Conservation (phyloP, 2,329 filamentous ascomycete genomes). For the Dothistroma pini region DNA sequence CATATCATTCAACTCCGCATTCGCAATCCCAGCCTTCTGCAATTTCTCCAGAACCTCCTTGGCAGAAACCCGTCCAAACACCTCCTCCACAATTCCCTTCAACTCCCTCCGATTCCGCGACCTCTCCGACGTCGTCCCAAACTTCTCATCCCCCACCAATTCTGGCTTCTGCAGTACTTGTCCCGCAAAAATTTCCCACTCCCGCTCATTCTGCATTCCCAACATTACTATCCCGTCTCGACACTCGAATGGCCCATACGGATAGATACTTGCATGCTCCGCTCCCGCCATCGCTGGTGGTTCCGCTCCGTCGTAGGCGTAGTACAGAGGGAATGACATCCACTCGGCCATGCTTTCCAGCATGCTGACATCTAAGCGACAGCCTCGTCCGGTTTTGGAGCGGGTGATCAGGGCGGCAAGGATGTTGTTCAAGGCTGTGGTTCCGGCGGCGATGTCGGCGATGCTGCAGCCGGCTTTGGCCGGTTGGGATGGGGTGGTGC, state of each 20-base stretch:
- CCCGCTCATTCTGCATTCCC: slow-evolving; percentile 56
- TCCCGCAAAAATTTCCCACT: slow-evolving; percentile 51
- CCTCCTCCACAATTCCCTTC: slow-evolving; percentile 44
- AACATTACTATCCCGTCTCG: slow-evolving; percentile 51
- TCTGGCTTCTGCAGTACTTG: slow-evolving; percentile 44
- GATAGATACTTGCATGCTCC: slow-evolving; percentile 54
- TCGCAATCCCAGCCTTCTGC: slow-evolving; percentile 51
- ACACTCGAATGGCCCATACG: slow-evolving; percentile 54
- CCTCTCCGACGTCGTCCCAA: slow-evolving; percentile 47
- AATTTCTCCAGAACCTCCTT: slow-evolving; percentile 43
- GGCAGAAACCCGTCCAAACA: slow-evolving; percentile 40
- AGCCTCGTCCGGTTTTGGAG: slow-evolving; percentile 47
- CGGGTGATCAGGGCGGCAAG: slow-evolving; percentile 79
- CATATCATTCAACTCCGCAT: slow-evolving; percentile 56
- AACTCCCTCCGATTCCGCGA: slow-evolving; percentile 48
- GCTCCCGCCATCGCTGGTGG: slow-evolving; percentile 48
- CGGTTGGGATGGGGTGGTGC: slow-evolving; percentile 71
- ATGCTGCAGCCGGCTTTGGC: slow-evolving; percentile 97
- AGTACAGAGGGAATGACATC: slow-evolving; percentile 67
- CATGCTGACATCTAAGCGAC: slow-evolving; percentile 55
- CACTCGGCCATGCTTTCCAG: slow-evolving; percentile 57
- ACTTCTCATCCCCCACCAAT: slow-evolving; percentile 46
- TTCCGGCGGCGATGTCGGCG: slow-evolving; percentile 87
- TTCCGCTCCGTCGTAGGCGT: slow-evolving; percentile 46
- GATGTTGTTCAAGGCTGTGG: slow-evolving; percentile 91